phyloP scores from a whole-genome alignment of 805 yeast genomes.

The Saccharomyces mikatae region DNA sequence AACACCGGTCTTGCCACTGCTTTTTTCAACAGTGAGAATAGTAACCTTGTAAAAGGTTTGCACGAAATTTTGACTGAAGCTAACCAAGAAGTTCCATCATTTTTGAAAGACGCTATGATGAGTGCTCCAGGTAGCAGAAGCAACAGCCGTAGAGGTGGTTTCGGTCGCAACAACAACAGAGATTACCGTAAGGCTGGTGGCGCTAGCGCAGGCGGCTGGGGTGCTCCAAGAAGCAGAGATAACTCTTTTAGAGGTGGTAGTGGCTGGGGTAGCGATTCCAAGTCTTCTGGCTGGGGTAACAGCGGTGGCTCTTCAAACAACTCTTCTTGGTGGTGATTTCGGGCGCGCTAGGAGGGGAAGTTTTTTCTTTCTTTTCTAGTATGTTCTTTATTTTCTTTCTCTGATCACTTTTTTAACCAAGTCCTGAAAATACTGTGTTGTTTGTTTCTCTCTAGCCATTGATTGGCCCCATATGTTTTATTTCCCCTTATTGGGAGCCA shows the following conservation, averaged over 20 bases:
- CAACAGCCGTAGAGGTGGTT: slow-evolving; percentile 44
- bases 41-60: slow-evolving; percentile 79
- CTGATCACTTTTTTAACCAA: slow-evolving; percentile 1
- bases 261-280: slow-evolving; percentile 27
- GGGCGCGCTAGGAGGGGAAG: background rate
- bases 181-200: slow-evolving; percentile 42
- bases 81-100: slow-evolving; percentile 93
- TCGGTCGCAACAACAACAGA: slow-evolving; percentile 36
- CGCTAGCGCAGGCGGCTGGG: slow-evolving; percentile 29
- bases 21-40: slow-evolving; percentile 93
- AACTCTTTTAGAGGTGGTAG: slow-evolving; percentile 23
- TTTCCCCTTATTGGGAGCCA: slow-evolving; percentile 6
- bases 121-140: slow-evolving; percentile 58
- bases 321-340: slow-evolving; percentile 23
- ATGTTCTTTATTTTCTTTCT: slow-evolving; percentile 1
- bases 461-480: background rate
- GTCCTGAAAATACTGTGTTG: slow-evolving; percentile 7
- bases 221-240: slow-evolving; percentile 25
- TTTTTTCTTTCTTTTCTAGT: background rate
- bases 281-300: slow-evolving; percentile 29
- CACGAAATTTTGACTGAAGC: slow-evolving; percentile 86
- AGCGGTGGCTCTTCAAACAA: slow-evolving; percentile 15
- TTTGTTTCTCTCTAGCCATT: background rate
- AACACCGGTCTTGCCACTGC: slow-evolving; percentile 98
- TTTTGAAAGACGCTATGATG: slow-evolving; percentile 71